Evolutionary conservation across 2,329 filamentous ascomycete genomes (phyloP), one percentile per base, ranked within the genome.

Genomic region (Xylariaceae sp.): DNA sequence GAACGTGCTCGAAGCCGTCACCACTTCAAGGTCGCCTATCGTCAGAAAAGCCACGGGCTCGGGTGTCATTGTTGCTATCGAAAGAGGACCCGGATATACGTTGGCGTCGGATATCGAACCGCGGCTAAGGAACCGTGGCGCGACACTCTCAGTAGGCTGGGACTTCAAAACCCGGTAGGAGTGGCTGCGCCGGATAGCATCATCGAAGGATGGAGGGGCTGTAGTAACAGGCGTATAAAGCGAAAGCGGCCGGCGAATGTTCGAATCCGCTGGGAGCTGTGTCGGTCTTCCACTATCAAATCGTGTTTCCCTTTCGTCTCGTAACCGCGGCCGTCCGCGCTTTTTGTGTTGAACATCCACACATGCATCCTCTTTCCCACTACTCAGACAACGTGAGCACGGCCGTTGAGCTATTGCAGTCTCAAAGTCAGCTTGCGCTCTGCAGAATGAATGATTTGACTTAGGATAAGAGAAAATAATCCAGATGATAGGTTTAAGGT

Each of bases 321-420:
- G 80, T 55, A 93, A 71, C 53, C 88, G 77, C 48, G 88, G 88
- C 39, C 88, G 77, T 34, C 88, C 88, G 56, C 88, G 74, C 64
- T 92, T 93, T 67, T 92, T 93, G 67, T 93, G 88, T 60, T 89
- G 85, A 25, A 93, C 87, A 65, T 93, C 88, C 56, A 88, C 74
- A 61, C 88, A 93, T 6, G 83, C 76, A 47, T 90, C 86, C 72
- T 92, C 75, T 59, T 92, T 93, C 49, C 86, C 85, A 60, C 88
- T 88, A 57, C 81, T 81, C 25, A 86, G 70, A 62, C 88, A 93
- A 61, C 88, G 79, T 22, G 84, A 83, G 62, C 88, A 93, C 22
- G 88, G 88, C 45, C 88, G 77, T 65, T 88, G 84, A 40, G 86
- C 82, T 85, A 61, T 60, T 53, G 41, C 33, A 37, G 47, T 22